These are phyloP conservation scores for Hyparrhenia diplandra DNA, from an alignment of 176 grass and related monocot genomes.

Conservation along the genomic window DNA sequence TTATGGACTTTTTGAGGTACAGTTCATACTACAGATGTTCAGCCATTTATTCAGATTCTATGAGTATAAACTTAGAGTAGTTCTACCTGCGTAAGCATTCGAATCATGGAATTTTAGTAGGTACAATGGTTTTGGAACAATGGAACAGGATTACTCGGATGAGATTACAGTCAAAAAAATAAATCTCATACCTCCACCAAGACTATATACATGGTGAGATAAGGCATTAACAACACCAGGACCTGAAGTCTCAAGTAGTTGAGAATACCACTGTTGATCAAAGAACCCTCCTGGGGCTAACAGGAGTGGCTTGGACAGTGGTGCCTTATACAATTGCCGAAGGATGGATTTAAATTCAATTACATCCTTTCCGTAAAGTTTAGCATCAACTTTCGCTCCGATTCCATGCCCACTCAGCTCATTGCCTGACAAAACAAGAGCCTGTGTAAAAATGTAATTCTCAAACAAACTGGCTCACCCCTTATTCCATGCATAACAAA, in stretches of 20 bases:
- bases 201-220: constrained; percentile 84
- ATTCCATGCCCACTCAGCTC: constrained; percentile 73
- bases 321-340: constrained; percentile 45
- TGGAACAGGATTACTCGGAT: background rate
- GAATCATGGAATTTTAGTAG: background rate
- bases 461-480: background rate
- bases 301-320: constrained; percentile 42
- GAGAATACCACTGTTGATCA: constrained; percentile 80
- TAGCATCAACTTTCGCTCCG: constrained; percentile 50
- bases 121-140: background rate
- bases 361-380: constrained; percentile 63
- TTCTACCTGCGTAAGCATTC: background rate
- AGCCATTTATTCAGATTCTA: background rate
- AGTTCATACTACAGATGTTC: background rate
- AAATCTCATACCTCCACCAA: constrained; percentile 63
- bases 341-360: constrained; percentile 57
- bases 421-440: constrained; percentile 55
- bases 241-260: constrained; percentile 66
- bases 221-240: constrained; percentile 51
- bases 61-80: background rate
- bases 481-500: background rate
- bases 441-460: background rate
- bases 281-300: constrained; percentile 88
- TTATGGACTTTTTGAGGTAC: background rate
- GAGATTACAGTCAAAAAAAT: background rate